Evolutionary conservation across 1,284 basidiomycete genomes (phyloP).

Genomic region (Fomitopsis pinicola): DNA sequence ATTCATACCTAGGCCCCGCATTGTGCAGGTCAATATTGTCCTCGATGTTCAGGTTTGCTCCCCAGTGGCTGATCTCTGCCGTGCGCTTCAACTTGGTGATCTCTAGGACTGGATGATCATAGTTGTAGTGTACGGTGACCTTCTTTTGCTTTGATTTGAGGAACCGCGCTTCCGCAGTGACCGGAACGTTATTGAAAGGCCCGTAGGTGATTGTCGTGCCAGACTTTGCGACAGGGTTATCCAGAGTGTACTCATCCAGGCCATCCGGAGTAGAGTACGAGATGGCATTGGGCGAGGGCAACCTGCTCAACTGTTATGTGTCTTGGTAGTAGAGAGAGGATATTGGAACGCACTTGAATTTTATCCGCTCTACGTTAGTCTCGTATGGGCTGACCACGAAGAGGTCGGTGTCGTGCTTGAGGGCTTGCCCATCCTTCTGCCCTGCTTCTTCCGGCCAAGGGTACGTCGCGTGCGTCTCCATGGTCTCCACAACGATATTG

Average conservation of each 20-base stretch:
- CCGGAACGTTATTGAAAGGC: slow-evolving; percentile 73
- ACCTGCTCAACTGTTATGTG: slow-evolving; percentile 35
- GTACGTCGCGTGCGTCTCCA: slow-evolving; percentile 70
- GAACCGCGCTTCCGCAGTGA: slow-evolving; percentile 56
- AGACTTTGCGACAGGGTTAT: slow-evolving; percentile 64
- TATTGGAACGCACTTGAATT: slow-evolving; percentile 61
- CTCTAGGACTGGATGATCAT: slow-evolving; percentile 77
- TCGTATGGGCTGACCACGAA: slow-evolving; percentile 82
- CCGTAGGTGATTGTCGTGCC: slow-evolving; percentile 86
- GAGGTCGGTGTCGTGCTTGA: slow-evolving; percentile 74
- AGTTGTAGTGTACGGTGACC: slow-evolving; percentile 76
- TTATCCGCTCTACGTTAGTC: slow-evolving; percentile 80
- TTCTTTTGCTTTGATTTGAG: slow-evolving; percentile 57
- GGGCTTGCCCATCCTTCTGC: slow-evolving; percentile 78
- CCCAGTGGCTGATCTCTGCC: slow-evolving; percentile 97
- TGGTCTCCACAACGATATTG: slow-evolving; percentile 73
- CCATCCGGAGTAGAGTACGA: slow-evolving; percentile 64
- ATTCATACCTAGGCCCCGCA: slow-evolving; percentile 78
- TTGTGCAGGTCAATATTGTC: slow-evolving; percentile 86
- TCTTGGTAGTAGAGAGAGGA: not conserved
- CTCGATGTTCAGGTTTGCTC: slow-evolving; percentile 89
- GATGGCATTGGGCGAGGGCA: slow-evolving; percentile 62
- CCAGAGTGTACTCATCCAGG: slow-evolving; percentile 51
- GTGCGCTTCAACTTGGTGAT: slow-evolving; percentile 69
- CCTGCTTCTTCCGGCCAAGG: slow-evolving; percentile 73